Conservation (phyloP, 345 rosid species). For the Chamaenerion angustifolium region DNA sequence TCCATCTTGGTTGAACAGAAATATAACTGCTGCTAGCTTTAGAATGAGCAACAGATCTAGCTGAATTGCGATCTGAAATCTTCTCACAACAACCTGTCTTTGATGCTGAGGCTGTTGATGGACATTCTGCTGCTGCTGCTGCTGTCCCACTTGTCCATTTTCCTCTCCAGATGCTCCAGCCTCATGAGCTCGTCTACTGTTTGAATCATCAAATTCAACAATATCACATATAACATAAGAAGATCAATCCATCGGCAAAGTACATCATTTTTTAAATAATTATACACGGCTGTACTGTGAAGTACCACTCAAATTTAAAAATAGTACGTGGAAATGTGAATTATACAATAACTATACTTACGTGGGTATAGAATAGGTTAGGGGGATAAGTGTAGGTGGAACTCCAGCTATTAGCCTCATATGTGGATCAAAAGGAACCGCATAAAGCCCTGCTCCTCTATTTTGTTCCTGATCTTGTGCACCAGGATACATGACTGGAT, state of each 20-base stretch:
- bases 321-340: background rate
- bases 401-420: slow-evolving; percentile 49
- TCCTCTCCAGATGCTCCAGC: slow-evolving; percentile 28
- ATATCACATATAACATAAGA: background rate
- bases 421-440: slow-evolving; percentile 57
- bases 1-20: slow-evolving; percentile 96
- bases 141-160: slow-evolving; percentile 39
- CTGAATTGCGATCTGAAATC: slow-evolving; percentile 88
- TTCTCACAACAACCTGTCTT: slow-evolving; percentile 66
- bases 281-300: no score
- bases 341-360: slow-evolving; percentile 22
- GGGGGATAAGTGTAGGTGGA: slow-evolving; percentile 78
- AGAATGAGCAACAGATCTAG: slow-evolving; percentile 77
- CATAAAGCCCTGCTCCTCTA: slow-evolving; percentile 78
- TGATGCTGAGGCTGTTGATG: slow-evolving; percentile 53
- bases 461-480: slow-evolving; percentile 54
- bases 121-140: slow-evolving; percentile 40
- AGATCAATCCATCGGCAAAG: background rate
- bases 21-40: slow-evolving; percentile 88
- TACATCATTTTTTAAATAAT: background rate
- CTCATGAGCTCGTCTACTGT: slow-evolving; percentile 19
- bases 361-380: slow-evolving; percentile 78
- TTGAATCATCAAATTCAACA: background rate
- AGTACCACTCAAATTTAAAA: background rate
- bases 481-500: slow-evolving; percentile 49